phyloP scores from a whole-genome alignment of 345 rosid genomes.

The Lenwebbia sp. region DNA sequence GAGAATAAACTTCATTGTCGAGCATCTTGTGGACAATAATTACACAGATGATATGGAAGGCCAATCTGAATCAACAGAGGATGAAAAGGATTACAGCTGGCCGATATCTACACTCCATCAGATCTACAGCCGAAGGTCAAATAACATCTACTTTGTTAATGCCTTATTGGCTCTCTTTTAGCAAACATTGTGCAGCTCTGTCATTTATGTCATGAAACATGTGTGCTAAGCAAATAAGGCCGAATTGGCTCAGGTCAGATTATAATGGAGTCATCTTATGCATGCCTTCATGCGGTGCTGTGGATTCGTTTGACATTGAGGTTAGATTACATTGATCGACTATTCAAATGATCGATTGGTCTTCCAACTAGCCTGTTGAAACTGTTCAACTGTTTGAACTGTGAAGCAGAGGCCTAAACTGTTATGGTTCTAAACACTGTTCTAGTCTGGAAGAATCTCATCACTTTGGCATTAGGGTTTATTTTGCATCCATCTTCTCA shows the following conservation, averaged over 20 bases:
- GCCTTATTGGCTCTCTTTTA: background rate
- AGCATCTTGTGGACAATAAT: slow-evolving; percentile 36
- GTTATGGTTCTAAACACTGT: background rate
- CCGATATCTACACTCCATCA: slow-evolving; percentile 82
- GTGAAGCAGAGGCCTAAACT: background rate
- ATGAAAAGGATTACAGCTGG: slow-evolving; percentile 86
- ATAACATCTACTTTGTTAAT: slow-evolving; percentile 1
- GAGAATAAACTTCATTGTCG: slow-evolving; percentile 85
- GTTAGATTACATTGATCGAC: background rate
- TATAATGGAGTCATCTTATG: background rate
- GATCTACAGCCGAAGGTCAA: slow-evolving; percentile 90
- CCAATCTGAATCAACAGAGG: slow-evolving; percentile 35
- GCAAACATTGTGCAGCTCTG: background rate
- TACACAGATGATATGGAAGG: slow-evolving; percentile 27
- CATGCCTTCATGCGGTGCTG: background rate
- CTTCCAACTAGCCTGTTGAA: background rate
- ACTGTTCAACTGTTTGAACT: background rate
- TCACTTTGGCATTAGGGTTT: background rate
- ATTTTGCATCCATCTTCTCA: background rate
- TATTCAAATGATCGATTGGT: background rate
- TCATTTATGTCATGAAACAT: background rate
- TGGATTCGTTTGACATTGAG: background rate
- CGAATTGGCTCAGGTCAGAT: background rate
- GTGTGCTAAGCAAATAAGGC: background rate
- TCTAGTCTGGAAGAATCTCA: background rate